phyloP scores from a whole-genome alignment of 2,329 filamentous ascomycete species.

The Stylonectria norvegica region DNA sequence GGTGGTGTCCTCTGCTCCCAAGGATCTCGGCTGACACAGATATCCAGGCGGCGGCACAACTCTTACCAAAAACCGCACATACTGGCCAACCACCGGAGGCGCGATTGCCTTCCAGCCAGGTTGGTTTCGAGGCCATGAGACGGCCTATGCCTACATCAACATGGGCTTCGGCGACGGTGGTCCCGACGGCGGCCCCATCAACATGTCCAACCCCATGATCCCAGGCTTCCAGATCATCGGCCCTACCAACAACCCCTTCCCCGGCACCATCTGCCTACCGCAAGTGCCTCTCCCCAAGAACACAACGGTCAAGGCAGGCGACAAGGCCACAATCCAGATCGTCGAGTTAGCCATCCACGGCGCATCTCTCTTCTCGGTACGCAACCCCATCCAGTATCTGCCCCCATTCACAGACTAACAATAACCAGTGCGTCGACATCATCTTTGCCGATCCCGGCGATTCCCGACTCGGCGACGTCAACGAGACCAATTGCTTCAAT shows the following conservation, averaged over 20 bases:
- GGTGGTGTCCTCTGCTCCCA: no score
- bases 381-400: constrained; percentile 23
- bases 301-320: constrained; percentile 69
- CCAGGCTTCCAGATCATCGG: constrained; percentile 79
- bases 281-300: constrained; percentile 80
- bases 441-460: constrained; percentile 80
- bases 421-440: constrained; percentile 81
- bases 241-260: constrained; percentile 78
- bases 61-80: constrained; percentile 77
- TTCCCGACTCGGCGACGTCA: constrained; percentile 64
- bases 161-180: constrained; percentile 74
- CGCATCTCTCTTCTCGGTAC: constrained; percentile 75
- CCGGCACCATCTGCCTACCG: constrained; percentile 82
- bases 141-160: constrained; percentile 85
- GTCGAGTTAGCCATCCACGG: constrained; percentile 82
- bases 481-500: constrained; percentile 84
- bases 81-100: constrained; percentile 85
- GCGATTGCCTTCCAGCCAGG: constrained; percentile 89
- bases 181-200: constrained; percentile 63
- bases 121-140: constrained; percentile 88
- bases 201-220: constrained; percentile 85
- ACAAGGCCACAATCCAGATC: constrained; percentile 86
- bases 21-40: constrained; percentile 6
- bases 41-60: constrained; percentile 75
- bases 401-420: constrained; percentile 8